phyloP scores from a whole-genome alignment of 306 rosid genomes.

The Prunus armeniaca region DNA sequence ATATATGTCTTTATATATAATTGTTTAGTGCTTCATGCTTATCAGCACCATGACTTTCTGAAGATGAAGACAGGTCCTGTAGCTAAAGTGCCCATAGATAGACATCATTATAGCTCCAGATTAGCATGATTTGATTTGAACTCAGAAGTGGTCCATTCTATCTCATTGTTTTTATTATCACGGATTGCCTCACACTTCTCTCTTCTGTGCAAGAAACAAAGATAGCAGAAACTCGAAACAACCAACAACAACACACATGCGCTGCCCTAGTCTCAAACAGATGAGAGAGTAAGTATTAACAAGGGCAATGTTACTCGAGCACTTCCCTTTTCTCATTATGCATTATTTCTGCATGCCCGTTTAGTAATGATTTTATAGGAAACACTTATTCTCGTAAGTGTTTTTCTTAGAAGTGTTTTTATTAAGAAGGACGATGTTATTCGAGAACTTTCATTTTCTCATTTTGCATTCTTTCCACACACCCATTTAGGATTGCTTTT shows the following conservation, averaged over 20 bases:
- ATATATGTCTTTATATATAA: not conserved
- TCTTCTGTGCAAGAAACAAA: not conserved
- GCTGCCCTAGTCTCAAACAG: not conserved
- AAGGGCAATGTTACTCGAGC: not conserved
- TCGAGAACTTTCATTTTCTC: not conserved
- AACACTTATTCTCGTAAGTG: no score
- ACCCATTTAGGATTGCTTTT: no score
- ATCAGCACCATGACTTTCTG: conserved; percentile 17
- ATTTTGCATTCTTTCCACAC: not conserved
- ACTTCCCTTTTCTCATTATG: not conserved
- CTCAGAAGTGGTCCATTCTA: conserved; percentile 14
- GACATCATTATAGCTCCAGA: conserved; percentile 21
- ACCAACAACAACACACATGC: not conserved
- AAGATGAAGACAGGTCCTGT: conserved; percentile 4
- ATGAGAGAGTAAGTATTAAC: not conserved
- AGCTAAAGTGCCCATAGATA: not conserved
- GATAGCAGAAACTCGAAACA: not conserved
- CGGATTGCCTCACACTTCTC: not conserved
- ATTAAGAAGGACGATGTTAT: not conserved
- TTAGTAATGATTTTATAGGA: accelerated
- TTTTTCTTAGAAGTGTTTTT: no score
- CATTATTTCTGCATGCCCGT: no score
- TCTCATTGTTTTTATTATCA: not conserved
- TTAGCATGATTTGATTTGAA: conserved; percentile 18
- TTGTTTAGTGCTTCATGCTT: not conserved